These are phyloP conservation scores for Bondarzewia mesenterica DNA, from an alignment of 1,284 basidiomycete species.

Conservation along the genomic window DNA sequence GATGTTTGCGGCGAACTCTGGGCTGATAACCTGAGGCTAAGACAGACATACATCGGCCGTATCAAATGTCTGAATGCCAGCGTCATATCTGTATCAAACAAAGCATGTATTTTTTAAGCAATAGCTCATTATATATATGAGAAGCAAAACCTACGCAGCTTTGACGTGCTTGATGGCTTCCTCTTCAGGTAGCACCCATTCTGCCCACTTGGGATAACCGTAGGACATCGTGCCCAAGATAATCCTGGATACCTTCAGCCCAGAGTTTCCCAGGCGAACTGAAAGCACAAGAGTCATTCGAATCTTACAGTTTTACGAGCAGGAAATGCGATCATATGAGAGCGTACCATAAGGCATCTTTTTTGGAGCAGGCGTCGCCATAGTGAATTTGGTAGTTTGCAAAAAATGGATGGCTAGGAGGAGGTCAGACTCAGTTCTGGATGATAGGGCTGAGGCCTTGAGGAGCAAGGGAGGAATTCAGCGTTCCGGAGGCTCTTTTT, in stretches of 20 bases:
- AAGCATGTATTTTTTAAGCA: too few relatives aligned
- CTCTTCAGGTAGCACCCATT: constrained; percentile 52
- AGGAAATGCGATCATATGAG: too few relatives aligned
- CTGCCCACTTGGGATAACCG: constrained; percentile 18
- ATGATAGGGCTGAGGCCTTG: too few relatives aligned
- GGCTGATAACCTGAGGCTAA: background rate
- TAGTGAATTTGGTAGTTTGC: too few relatives aligned
- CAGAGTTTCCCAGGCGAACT: constrained; percentile 9
- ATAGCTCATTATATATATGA: background rate
- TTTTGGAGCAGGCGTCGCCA: too few relatives aligned
- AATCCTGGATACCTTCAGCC: constrained; percentile 14
- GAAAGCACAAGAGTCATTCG: too few relatives aligned
- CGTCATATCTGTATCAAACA: constrained; percentile 3
- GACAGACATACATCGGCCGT: constrained; percentile 8
- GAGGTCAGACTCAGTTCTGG: too few relatives aligned
- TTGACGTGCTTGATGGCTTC: constrained; percentile 49
- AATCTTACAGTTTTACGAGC: too few relatives aligned
- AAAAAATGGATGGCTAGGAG: too few relatives aligned
- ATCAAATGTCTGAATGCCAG: constrained; percentile 14
- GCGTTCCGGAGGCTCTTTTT: too few relatives aligned
- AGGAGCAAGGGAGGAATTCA: too few relatives aligned
- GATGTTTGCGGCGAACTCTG: background rate
- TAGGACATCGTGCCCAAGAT: constrained; percentile 32
- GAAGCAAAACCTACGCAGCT: constrained; percentile 33
- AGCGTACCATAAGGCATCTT: too few relatives aligned